Evolutionary conservation across 495 filamentous ascomycete genomes (phyloP), one percentile per base, ranked within the genome.

Genomic region (Talaromyces nanjingensis): DNA sequence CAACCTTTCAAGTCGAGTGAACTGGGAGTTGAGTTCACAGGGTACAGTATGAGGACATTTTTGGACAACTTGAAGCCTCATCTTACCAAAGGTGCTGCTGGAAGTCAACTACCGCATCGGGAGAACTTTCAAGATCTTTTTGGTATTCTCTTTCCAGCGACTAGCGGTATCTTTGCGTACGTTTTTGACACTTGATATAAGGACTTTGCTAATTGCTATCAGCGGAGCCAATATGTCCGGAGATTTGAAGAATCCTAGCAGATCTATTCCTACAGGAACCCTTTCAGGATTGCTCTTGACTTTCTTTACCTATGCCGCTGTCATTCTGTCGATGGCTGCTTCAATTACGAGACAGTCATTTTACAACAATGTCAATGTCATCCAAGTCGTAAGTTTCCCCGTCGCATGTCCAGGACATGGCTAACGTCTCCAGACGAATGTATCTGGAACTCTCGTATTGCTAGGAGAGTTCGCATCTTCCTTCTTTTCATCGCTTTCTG

Each of bases 201-300:
- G 20, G 5, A 42, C 54, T 14, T 70, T 9, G 62, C 73, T 77
- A 42, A 76, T 60, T 29, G 65, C 24, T 42, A 59, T 56, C 31
- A 84, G 81, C 34, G 91, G 91, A n/a, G 91, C 91, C 3, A 92
- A 89, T 65, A 96, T 96, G 91, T 94, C 91, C 9, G 91, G 91
- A 2, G 91, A 96, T 72, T 70, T 96, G 47, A 87, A 83, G 64
- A 87, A 92, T 63, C 91, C 91, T 6, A 93, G 90, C 80, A 91
- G 89, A 68, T 83, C 90, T 2, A 96, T 96, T 61, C 91, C 91
- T 0, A 87, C 83, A 67, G 91, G 91, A 6, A 96, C 91, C 1
- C 77, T 96, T 8, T 86, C 86, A 67, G 91, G 90, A 1, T 81
- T 94, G 65, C 79, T 83, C 12, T 79, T 90, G 49, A 96, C 91